phyloP scores from a whole-genome alignment of 257 asterid genomes.

The Solanum stenotomum region DNA sequence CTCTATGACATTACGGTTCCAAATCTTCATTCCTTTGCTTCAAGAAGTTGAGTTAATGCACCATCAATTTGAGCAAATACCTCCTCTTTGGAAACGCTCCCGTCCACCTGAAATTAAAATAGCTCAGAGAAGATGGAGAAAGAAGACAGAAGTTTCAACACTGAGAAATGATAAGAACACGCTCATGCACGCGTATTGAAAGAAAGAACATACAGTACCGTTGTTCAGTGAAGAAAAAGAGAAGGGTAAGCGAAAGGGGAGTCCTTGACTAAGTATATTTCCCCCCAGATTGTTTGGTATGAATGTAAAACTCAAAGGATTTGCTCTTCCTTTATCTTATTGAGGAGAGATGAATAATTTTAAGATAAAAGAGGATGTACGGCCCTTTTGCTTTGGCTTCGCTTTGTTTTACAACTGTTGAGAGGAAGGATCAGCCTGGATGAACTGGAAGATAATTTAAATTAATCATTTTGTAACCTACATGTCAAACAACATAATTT shows the following conservation, averaged over 20 bases:
- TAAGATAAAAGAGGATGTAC: not conserved
- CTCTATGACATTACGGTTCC: conserved; percentile 15
- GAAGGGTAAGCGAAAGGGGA: not conserved
- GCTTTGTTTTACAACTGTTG: not conserved
- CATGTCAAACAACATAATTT: not conserved
- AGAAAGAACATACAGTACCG: not conserved
- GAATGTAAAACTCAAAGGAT: not conserved
- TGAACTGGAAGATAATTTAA: not conserved
- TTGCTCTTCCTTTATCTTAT: not conserved
- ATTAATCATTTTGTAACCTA: not conserved
- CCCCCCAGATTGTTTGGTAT: not conserved
- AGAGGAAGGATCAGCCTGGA: not conserved
- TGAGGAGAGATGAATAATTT: not conserved
- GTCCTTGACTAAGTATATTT: not conserved
- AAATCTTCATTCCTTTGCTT: not conserved
- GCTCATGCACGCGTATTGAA: not conserved
- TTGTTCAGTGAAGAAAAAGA: not conserved
- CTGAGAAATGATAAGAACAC: not conserved
- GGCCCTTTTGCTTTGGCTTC: not conserved
- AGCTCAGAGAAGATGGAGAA: not conserved
- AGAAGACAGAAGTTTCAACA: not conserved
- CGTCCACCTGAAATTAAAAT: conserved; percentile 25
- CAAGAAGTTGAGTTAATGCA: conserved; percentile 16
- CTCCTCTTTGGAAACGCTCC: conserved; percentile 20
- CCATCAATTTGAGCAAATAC: conserved; percentile 28